Evolutionary conservation across 768 basidiomycete species (phyloP), one percentile per base, ranked within the genome.

Genomic region (Tylopilus sp.): DNA sequence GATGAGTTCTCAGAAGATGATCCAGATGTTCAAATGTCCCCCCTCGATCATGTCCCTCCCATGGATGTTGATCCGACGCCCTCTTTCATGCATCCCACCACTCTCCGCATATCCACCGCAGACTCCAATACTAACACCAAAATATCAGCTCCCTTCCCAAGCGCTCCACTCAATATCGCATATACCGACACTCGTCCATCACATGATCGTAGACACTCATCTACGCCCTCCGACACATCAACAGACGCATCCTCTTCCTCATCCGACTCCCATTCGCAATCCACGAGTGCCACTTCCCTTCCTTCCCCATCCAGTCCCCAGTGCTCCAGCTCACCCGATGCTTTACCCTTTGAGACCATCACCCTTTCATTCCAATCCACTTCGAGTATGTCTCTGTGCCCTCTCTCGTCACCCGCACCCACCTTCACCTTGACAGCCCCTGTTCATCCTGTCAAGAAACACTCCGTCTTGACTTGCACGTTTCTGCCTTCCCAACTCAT

Each of bases 401-500:
- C 15, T 40, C 13, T 48, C 12, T 33, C 17, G 20, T 28, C 23
- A 28, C 44, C n/a, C 20, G 10, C 12, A 9, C 44, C 44, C 22
- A 67, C 21, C 20, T 28, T 28, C 11, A 10, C 11, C 25, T 59
- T 47, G 57, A 57, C 35, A 11, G 6, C 56, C 48, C 40, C 36
- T 44, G 35, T 30, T 33, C 33, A 54, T 40, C 28, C 58, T 42
- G 18, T 33, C 50, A 44, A 55, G 55, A 58, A 38, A 25, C 66
- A 72, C 1, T 65, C 75, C 11, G 49, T 78, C 18, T 69, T 82
- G 45, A 81, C 80, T 2, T 79, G 77, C 30, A 75, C 78, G 0
- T 81, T 82, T 57, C 63, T 77, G 36, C 73, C 77, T 8, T 70
- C 72, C 40, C 76, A 80, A 55, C 69, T 80, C 26, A 64, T 76